A percentile compares a stretch with the other conserved stretches of the same genome.
Conservation (phyloP, 2,329 filamentous ascomycete species). For the Nemania serpens region DNA sequence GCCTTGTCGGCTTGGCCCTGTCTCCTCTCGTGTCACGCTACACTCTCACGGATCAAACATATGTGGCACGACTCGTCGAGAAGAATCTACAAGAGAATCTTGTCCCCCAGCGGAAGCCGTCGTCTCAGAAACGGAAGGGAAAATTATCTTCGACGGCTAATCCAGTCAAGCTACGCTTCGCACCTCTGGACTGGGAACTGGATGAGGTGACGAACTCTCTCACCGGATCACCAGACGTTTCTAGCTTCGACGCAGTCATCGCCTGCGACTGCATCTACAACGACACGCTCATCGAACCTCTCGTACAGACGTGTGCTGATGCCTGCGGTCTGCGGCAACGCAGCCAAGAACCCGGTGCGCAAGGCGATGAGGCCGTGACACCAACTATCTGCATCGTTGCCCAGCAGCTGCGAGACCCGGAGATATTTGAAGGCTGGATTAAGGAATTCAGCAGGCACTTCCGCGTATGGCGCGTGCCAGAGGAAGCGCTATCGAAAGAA, state of each 20-base stretch:
- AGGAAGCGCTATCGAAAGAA: conserved; percentile 61
- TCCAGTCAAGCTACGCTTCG: conserved; percentile 56
- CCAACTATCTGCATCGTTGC: conserved; percentile 80
- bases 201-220: conserved; percentile 55
- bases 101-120: conserved; percentile 13
- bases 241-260: conserved; percentile 72
- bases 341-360: conserved; percentile 4
- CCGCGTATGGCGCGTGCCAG: conserved; percentile 75
- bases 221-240: conserved; percentile 41
- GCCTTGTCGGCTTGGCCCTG: conserved; percentile 73
- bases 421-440: conserved; percentile 86
- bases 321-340: conserved; percentile 64
- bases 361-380: conserved; percentile 19
- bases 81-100: conserved; percentile 73
- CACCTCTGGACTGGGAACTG: conserved; percentile 82
- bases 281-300: conserved; percentile 77
- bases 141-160: conserved; percentile 16
- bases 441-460: conserved; percentile 69
- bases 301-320: conserved; percentile 81
- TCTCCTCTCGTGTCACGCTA: conserved; percentile 66
- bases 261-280: conserved; percentile 98
- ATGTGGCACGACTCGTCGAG: conserved; percentile 77
- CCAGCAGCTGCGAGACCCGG: conserved; percentile 83
- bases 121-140: conserved; percentile 32
- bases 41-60: conserved; percentile 85